Evolutionary conservation across 345 rosid species (phyloP), one percentile per base, ranked within the genome.

Genomic region (Sonneratia alba): DNA sequence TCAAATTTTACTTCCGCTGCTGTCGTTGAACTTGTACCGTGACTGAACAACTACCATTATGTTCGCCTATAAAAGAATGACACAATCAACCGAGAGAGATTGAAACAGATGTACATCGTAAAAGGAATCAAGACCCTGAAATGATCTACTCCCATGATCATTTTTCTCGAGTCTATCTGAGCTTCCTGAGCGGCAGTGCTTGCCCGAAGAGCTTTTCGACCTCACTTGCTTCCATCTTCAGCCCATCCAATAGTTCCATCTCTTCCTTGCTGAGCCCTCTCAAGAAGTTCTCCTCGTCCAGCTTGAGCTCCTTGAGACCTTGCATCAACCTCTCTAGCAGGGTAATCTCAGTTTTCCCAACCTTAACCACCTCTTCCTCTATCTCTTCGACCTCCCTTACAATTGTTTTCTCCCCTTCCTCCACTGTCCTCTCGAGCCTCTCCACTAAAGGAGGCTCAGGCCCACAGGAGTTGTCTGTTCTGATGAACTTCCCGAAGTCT

Each of bases 391-490:
- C 92, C 76, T 91, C 97, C 73, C 81, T 85, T 62, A 86, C 81
- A 10, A 94, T 86, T 18, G 81, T 77, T 78, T 73, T 81, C 79
- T 88, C 95, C 0, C 95, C 98, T 86, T 84, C 88, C 81, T 94
- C 98, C 59, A 88, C 98, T 18, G 87, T 90, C 83, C 85, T 91
- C 84, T 94, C 98, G 16, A 91, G 72, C 82, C 98, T 91, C 75
- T 94, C 92, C 40, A 87, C 97, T 1, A 94, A 85, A 9, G 97
- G 93, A 67, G 96, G 96, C 78, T 94, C 97, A 0, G 98, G 97
- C 12, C 97, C 93, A 36, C 96, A 91, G 13, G 88, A 81, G 71
- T 95, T 95, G 70, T 95, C 82, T 0, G 97, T 95, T 75, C 70
- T 84, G 49, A 89, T 77, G 63, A 91, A 90, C 73, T 77, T 86